Base-by-base conservation (phyloP, 352 stramenopile genomes). In the Phytophthora citricola region DNA sequence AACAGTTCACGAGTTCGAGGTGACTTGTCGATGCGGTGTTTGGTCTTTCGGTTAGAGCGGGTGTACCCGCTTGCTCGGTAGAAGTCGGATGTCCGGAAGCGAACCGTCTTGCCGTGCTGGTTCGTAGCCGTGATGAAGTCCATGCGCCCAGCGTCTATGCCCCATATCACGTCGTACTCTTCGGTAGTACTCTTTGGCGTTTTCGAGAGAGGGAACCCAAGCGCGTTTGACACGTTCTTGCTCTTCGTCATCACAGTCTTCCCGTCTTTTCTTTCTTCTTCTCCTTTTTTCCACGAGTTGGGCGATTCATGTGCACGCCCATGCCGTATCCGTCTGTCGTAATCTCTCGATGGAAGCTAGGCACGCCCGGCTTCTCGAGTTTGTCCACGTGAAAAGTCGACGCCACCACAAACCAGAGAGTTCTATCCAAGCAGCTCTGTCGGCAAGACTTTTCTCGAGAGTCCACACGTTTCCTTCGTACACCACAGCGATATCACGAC, bases 271-370 rank as follows among this genome's bases (percentile, higher is more conserved):
- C 36, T 34, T 22, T 50, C 8, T 50, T 36, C 3, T 10, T 50
- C 31, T 50, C 36, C 12, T 14, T 24, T 22, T 50, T 50, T 0
- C 44, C 44, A 8, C 44, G 44, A 9, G 24, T 50, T 8, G 17
- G 44, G 8, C 44, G 54, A 15, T 47, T 47, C 41, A 62, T 47
- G 31, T 62, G 54, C 9, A 62, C 54, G 0, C 40, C 54, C 1
- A 62, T 43, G 9, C 29, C 54, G 26, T 63, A 63, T 8, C 43
- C 43, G 17, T 62, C 40, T 44, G 26, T 53, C 41, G 54, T 53
- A 29, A 63, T 53, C 31, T 54, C 54, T 14, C 29, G 54, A 31
- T 63, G 40, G 10, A 54, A 53, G 15, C 27, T 63, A 15, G 20
- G 11, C 3, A 26, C 22, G 8, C 54, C 40, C 11, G 27, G 29